Conservation (phyloP, 176 grass and related monocot genomes). For the Rhynchospora tenuis region DNA sequence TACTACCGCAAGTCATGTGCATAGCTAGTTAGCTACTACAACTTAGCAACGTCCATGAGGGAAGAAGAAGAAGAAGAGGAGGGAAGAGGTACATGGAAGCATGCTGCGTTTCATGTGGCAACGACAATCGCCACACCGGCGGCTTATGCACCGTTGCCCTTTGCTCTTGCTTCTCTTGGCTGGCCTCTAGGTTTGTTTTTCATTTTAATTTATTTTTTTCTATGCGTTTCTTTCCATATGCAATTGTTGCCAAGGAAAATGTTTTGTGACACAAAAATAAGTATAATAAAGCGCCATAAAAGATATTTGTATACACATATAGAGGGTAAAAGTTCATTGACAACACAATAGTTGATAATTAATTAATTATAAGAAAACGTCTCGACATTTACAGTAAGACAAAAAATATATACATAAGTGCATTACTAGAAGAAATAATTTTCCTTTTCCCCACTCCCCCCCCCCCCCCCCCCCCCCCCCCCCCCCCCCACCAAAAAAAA, state of each 20-base stretch:
- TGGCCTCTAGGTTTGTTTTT: constrained; percentile 52
- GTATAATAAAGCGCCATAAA: neutral
- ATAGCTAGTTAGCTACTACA: neutral
- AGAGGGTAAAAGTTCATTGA: neutral
- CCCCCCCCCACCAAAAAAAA: too few relatives aligned
- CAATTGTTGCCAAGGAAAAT: neutral
- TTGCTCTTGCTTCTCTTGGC: constrained; percentile 67
- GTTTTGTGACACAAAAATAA: neutral
- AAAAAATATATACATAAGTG: too few relatives aligned
- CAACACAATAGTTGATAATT: too few relatives aligned
- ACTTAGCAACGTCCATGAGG: constrained; percentile 1
- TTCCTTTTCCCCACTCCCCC: too few relatives aligned
- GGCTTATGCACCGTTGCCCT: constrained; percentile 66
- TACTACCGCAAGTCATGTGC: neutral
- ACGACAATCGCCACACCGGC: constrained; percentile 83
- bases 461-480: too few relatives aligned
- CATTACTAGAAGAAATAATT: too few relatives aligned
- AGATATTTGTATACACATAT: neutral
- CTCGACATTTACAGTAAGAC: too few relatives aligned
- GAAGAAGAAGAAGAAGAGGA: neutral
- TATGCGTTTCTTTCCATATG: neutral
- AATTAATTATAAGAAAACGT: too few relatives aligned
- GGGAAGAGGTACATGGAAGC: constrained; percentile 63
- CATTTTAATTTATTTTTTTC: neutral
- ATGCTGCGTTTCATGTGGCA: constrained; percentile 64